Evolutionary conservation across 2,329 filamentous ascomycete genomes (phyloP).

Genomic region (Cladosporium sp.): DNA sequence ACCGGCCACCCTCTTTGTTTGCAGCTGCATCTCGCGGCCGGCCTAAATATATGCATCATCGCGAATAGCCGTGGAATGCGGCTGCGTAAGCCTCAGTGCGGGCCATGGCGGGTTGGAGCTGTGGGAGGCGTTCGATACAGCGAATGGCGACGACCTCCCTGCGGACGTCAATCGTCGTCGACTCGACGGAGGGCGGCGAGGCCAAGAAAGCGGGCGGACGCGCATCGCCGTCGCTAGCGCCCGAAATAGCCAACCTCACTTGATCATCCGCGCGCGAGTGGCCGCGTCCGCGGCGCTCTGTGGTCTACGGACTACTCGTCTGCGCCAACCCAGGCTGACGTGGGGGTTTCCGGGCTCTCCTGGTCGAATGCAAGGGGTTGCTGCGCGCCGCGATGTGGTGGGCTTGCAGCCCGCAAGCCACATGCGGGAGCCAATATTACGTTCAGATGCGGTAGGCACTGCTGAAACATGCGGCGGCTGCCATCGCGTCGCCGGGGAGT

Average conservation of each 20-base stretch:
- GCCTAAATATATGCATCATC: slow-evolving; percentile 2
- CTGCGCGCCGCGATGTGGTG: slow-evolving; percentile 4
- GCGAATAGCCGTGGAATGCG: neutral
- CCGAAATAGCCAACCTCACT: slow-evolving; percentile 9
- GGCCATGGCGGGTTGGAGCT: no score
- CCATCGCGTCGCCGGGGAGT: neutral
- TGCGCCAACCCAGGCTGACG: slow-evolving; percentile 4
- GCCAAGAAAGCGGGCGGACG: slow-evolving; percentile 3
- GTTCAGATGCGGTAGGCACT: neutral
- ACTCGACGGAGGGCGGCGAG: neutral
- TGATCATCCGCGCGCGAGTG: neutral
- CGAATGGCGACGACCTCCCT: neutral
- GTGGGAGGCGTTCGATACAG: no score
- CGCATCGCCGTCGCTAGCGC: slow-evolving; percentile 6
- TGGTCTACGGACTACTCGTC: neutral
- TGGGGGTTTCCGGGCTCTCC: neutral
- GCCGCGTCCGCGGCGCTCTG: neutral
- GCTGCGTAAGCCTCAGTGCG: neutral
- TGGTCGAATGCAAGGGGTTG: slow-evolving; percentile 9
- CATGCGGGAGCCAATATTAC: slow-evolving; percentile 3
- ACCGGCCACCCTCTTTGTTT: slow-evolving; percentile 2
- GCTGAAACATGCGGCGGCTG: slow-evolving; percentile 11
- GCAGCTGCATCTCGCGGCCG: slow-evolving; percentile 2
- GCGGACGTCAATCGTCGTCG: neutral
- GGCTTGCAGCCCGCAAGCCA: slow-evolving; percentile 9